Base-by-base conservation (phyloP, 164 flowering plant genomes). In the Saururus chinensis region DNA sequence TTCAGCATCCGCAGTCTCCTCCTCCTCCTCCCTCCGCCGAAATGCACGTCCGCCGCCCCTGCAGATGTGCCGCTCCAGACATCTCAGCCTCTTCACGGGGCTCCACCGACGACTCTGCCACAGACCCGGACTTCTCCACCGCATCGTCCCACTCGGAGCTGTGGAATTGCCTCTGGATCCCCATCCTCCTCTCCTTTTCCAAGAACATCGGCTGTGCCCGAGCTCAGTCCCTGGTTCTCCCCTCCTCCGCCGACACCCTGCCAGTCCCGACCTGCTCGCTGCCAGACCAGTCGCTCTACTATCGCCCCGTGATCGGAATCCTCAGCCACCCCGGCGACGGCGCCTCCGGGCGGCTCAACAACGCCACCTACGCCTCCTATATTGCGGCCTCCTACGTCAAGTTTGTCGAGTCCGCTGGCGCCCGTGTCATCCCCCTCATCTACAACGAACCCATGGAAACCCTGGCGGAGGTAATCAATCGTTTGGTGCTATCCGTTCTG, bases 291-390 rank as follows among this genome's bases (percentile, higher is more conserved):
- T 69, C 67, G 64, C 84, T 92, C 16, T 78, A 85, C 64, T 84
- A 66, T 71, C 69, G 85, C 53, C 99, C 99, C 45, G 95, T 95
- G 40, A 82, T 95, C 70, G 99, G 99, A 12, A 90, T 95, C 12
- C 51, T 95, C n/a, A 80, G 77, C 52, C 99, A 95, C 61, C 99
- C 99, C 8, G 97, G 99, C 8, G 99, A 95, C 40, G 97, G 99
- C 24, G 97, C 97, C 37, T 85, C 92, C 51, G 99, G 99, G 1
- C 65, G 95, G 63, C 77, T 95, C 19, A 79, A 58, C 49, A 85
- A 87, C 58, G 85, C 73, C 11, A 56, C 87, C 16, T 70, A 75
- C 40, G 85, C 86, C 0, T 90, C 99, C n/a, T 90, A 87, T 55
- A 90, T 93, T 23, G 97, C 99, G 0, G 97, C 99, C 7, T 90